phyloP scores from a whole-genome alignment of 164 flowering plant genomes.

The Nymphaea colorata region DNA sequence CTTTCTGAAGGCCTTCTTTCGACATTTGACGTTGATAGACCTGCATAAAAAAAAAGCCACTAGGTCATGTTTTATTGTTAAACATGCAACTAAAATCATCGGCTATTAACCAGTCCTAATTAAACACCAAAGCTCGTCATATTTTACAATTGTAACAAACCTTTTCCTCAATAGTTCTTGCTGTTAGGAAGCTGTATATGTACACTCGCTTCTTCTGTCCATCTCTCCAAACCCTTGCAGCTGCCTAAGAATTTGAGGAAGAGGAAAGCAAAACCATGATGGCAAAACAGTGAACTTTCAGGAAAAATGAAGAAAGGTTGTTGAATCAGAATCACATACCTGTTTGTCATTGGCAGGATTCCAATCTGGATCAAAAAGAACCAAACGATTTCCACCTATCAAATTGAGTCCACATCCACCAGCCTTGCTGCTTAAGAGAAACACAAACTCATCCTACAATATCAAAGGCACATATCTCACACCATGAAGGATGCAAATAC shows the following conservation, averaged over 20 bases:
- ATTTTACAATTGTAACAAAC: constrained; percentile 16
- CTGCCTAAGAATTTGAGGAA: constrained; percentile 45
- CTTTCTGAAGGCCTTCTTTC: constrained; percentile 98
- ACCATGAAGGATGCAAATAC: neutral
- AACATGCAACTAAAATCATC: neutral
- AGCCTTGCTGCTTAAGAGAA: constrained; percentile 98
- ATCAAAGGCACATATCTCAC: neutral
- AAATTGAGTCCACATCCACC: constrained; percentile 99
- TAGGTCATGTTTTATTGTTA: too few species aligned
- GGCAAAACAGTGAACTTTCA: constrained; percentile 3
- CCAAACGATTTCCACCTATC: constrained; percentile 92
- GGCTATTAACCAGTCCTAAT: neutral
- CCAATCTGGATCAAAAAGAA: constrained; percentile 99
- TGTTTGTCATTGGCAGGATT: constrained; percentile 99
- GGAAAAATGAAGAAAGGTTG: neutral
- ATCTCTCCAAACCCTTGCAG: constrained; percentile 99
- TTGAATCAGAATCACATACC: constrained; percentile 21
- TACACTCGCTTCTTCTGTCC: constrained; percentile 99
- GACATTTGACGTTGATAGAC: constrained; percentile 99
- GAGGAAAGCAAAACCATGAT: neutral
- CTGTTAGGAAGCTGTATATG: constrained; percentile 85
- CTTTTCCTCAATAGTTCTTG: constrained; percentile 99
- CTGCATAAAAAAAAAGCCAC: constrained; percentile 21
- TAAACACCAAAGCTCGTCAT: too few species aligned
- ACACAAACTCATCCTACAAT: constrained; percentile 90